Evolutionary conservation across 208 protist genomes (phyloP).

Genomic region (Trypanosoma rangeli): DNA sequence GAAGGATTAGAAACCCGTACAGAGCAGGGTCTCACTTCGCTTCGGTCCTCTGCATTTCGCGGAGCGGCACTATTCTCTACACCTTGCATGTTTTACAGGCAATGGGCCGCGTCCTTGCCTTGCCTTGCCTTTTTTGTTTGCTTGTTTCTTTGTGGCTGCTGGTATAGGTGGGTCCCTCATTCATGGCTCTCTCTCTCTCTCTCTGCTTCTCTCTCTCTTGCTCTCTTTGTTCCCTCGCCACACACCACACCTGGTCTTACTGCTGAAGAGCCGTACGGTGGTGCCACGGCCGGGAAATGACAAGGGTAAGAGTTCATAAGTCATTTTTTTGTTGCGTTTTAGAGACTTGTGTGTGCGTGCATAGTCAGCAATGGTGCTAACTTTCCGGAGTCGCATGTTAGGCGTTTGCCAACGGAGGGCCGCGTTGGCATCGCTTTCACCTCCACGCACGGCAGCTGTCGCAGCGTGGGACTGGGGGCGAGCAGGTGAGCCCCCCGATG

Average conservation of each 20-base stretch:
- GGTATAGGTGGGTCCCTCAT: neutral
- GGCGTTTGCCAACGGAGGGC: neutral
- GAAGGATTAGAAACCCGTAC: neutral
- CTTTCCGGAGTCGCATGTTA: neutral
- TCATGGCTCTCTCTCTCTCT: neutral
- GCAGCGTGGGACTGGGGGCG: neutral
- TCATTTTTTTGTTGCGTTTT: slow-evolving; percentile 11
- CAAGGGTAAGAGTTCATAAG: neutral
- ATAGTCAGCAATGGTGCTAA: neutral
- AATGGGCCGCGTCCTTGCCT: neutral
- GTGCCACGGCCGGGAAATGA: neutral
- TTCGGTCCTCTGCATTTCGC: neutral
- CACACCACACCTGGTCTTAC: neutral
- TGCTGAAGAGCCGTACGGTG: neutral
- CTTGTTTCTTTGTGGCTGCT: neutral
- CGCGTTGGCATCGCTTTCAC: neutral
- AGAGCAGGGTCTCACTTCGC: neutral
- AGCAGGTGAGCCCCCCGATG: neutral
- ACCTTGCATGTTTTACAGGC: neutral
- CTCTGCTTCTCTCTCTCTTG: neutral
- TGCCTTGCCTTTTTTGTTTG: neutral
- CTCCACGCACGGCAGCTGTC: slow-evolving; percentile 6
- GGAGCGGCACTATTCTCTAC: neutral
- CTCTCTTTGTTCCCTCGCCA: neutral
- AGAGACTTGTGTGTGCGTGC: neutral